Evolutionary conservation across 768 basidiomycete genomes (phyloP).

Genomic region (Wakefieldia striispora): DNA sequence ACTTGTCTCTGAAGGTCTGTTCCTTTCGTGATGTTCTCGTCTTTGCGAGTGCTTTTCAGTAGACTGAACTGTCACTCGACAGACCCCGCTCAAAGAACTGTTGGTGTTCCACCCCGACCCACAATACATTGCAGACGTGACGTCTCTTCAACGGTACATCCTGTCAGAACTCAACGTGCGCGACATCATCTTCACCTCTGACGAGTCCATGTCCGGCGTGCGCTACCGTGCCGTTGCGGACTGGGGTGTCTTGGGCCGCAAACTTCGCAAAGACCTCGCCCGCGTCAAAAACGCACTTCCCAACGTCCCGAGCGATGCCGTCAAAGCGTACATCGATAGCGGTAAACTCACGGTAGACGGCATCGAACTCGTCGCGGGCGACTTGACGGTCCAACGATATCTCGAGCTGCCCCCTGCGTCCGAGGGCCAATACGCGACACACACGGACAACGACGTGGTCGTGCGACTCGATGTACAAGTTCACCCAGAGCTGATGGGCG

Average conservation of each 20-base stretch:
- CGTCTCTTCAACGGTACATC: slow-evolving; percentile 83
- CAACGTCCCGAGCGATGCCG: slow-evolving; percentile 71
- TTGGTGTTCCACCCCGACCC: slow-evolving; percentile 89
- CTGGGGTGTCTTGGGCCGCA: slow-evolving; percentile 91
- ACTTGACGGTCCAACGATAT: slow-evolving; percentile 87
- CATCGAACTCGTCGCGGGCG: slow-evolving; percentile 86
- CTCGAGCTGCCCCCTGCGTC: slow-evolving; percentile 69
- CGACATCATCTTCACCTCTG: slow-evolving; percentile 83
- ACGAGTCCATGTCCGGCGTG: slow-evolving; percentile 83
- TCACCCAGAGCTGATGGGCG: slow-evolving; percentile 80
- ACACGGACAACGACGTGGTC: slow-evolving; percentile 94
- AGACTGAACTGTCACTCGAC: slow-evolving; percentile 1
- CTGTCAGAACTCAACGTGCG: slow-evolving; percentile 95
- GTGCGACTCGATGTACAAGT: slow-evolving; percentile 87
- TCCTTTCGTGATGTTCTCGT: neutral
- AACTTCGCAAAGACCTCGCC: slow-evolving; percentile 87
- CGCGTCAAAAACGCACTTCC: slow-evolving; percentile 90
- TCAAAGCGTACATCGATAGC: slow-evolving; percentile 71
- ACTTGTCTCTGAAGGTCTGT: slow-evolving; percentile 82
- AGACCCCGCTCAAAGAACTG: slow-evolving; percentile 92
- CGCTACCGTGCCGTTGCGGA: slow-evolving; percentile 91
- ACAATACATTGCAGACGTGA: slow-evolving; percentile 82
- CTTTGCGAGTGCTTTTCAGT: neutral
- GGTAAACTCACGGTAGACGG: slow-evolving; percentile 86
- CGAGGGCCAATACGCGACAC: slow-evolving; percentile 69